Percentiles rank a stretch among this genome's conserved stretches.
Evolutionary conservation across 2,329 filamentous ascomycete genomes (phyloP).

Genomic region (Colletotrichum echinochloae): DNA sequence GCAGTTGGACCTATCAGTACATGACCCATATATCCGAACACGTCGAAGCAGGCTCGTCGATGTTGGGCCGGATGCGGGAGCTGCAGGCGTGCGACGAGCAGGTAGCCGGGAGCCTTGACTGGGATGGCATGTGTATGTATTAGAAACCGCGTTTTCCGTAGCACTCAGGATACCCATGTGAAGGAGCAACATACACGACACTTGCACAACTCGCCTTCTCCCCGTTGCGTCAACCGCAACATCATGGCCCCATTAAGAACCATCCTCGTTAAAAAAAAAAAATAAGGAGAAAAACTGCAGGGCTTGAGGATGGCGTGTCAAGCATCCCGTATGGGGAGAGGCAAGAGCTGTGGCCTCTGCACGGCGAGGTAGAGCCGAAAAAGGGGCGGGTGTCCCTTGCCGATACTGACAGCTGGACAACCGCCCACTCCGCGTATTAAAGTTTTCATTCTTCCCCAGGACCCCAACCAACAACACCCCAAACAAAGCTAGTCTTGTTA

Average conservation of each 20-base stretch:
- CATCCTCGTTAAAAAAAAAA: too few species aligned
- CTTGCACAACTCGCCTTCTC: background rate
- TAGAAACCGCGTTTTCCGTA: background rate
- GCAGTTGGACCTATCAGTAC: background rate
- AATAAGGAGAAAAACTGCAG: too few species aligned
- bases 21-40: background rate
- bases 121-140: conserved; percentile 7
- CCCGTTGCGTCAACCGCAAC: conserved; percentile 12
- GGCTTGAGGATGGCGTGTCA: conserved; percentile 4
- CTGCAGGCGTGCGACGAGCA: background rate
- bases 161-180: background rate
- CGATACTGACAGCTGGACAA: background rate
- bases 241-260: background rate
- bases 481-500: background rate
- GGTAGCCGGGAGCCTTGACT: background rate
- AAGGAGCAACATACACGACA: conserved; percentile 19
- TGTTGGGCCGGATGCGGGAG: conserved; percentile 3
- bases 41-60: background rate
- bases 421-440: background rate
- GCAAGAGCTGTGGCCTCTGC: background rate
- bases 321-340: background rate
- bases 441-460: background rate
- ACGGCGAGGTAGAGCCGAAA: background rate
- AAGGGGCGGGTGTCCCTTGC: background rate
- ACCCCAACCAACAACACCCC: background rate